Conservation (phyloP, 1,139 yeast genomes). For the Nakaseomyces bracarensis region DNA sequence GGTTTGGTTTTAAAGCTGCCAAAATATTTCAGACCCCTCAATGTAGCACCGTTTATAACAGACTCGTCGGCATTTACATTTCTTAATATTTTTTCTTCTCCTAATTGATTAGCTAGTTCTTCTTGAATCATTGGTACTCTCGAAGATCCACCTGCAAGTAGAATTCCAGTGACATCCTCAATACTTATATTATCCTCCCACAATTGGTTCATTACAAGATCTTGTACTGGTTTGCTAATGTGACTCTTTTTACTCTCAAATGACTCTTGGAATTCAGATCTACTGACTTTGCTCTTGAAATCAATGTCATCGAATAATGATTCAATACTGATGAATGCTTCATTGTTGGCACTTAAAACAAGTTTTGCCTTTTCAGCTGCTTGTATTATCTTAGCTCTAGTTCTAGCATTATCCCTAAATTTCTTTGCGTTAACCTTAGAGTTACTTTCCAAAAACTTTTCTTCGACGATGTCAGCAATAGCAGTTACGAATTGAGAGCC, state of each 20-base stretch:
- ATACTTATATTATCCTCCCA: conserved; percentile 26
- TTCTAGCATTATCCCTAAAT: conserved; percentile 45
- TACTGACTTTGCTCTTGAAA: conserved; percentile 53
- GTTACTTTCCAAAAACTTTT: conserved; percentile 43
- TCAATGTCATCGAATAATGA: conserved; percentile 63
- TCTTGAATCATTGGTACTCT: conserved; percentile 83
- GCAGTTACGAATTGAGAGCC: conserved; percentile 67
- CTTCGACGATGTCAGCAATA: conserved; percentile 51
- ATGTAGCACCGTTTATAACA: conserved; percentile 80
- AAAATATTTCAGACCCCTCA: conserved; percentile 63
- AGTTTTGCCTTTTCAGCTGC: conserved; percentile 84
- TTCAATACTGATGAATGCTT: conserved; percentile 66
- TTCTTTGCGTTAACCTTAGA: conserved; percentile 33
- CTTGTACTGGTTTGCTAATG: conserved; percentile 47
- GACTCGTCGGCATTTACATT: conserved; percentile 95
- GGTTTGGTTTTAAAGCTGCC: conserved; percentile 51
- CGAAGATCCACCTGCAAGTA: conserved; percentile 85
- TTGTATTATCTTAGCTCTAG: conserved; percentile 62
- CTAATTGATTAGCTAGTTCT: conserved; percentile 45
- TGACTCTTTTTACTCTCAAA: conserved; percentile 40
- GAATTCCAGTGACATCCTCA: conserved; percentile 52
- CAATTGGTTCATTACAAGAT: conserved; percentile 40
- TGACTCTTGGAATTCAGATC: conserved; percentile 69
- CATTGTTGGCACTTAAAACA: conserved; percentile 78
- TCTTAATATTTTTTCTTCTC: conserved; percentile 61